These are phyloP conservation scores for Circinella minor DNA, from an alignment of 371 early-diverging fungal genomes.

Conservation along the genomic window DNA sequence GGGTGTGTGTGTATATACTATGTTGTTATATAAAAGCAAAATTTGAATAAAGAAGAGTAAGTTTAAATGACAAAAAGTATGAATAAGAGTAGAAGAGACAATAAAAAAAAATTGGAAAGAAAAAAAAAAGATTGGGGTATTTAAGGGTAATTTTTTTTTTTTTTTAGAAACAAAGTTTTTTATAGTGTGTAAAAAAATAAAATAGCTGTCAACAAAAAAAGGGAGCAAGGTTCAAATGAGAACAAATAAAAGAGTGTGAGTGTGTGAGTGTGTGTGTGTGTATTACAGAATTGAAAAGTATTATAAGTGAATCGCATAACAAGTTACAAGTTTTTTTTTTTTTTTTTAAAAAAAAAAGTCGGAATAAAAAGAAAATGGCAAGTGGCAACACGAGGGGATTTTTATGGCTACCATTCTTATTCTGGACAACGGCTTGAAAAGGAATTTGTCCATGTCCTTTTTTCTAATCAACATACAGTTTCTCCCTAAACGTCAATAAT, in stretches of 20 bases:
- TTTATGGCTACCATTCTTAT: background rate
- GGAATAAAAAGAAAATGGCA: constrained; percentile 8
- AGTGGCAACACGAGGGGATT: constrained; percentile 13
- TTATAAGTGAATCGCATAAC: background rate
- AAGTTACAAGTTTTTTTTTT: background rate
- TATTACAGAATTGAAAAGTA: background rate
- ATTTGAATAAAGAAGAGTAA: background rate
- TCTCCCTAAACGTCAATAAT: constrained; percentile 6
- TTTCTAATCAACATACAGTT: constrained; percentile 1
- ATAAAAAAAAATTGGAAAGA: background rate
- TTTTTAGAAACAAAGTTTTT: too few relatives aligned
- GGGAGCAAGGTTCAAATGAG: constrained; percentile 21
- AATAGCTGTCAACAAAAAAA: constrained; percentile 18
- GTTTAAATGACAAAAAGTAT: background rate
- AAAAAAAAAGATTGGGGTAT: constrained; percentile 18
- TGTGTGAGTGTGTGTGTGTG: background rate
- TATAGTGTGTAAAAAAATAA: background rate
- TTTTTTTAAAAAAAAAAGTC: too few relatives aligned
- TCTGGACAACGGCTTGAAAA: constrained; percentile 9
- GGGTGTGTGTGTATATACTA: background rate
- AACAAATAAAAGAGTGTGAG: constrained; percentile 15
- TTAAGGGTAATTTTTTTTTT: constrained; percentile 17
- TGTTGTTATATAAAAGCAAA: background rate
- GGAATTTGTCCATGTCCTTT: constrained; percentile 19
- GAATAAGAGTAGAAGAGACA: background rate